phyloP scores from a whole-genome alignment of 139 green algal genomes.

The Coccomyxa sp. region DNA sequence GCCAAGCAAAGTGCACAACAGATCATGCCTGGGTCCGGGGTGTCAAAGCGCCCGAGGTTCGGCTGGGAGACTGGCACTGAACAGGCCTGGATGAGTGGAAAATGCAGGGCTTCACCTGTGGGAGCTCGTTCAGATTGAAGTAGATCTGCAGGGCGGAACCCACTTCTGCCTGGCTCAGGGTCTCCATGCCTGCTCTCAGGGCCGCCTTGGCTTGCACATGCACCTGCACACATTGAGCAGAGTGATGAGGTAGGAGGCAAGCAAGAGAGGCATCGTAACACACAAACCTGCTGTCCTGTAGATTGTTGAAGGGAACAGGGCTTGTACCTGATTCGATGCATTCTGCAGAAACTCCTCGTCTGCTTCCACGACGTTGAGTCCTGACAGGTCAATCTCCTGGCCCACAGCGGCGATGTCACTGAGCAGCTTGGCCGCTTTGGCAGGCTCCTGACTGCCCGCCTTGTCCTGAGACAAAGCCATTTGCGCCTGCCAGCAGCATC shows the following conservation, averaged over 20 bases:
- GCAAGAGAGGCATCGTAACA: background rate
- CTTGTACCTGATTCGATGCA: constrained; percentile 8
- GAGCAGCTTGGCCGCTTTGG: constrained; percentile 79
- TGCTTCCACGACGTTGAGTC: constrained; percentile 48
- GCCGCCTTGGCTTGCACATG: constrained; percentile 34
- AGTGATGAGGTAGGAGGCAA: background rate
- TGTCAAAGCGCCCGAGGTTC: no score
- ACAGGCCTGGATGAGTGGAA: no score
- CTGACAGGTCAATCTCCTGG: constrained; percentile 50
- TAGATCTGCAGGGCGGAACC: constrained; percentile 85
- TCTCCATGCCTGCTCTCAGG: constrained; percentile 70
- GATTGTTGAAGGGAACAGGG: background rate
- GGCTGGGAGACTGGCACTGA: no score
- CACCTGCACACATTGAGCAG: background rate
- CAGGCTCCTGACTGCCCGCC: constrained; percentile 51
- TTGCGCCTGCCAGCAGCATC: background rate
- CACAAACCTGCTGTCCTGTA: background rate
- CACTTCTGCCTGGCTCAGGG: constrained; percentile 80
- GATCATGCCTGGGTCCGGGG: no score
- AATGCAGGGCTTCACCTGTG: constrained; percentile 27
- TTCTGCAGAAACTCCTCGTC: constrained; percentile 56
- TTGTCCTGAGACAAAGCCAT: constrained; percentile 1
- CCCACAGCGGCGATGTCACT: constrained; percentile 56
- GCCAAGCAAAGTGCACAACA: no score
- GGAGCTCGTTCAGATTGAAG: constrained; percentile 82